Conservation (phyloP, 202 grass and related monocot genomes). For the Eragrostis tef region DNA sequence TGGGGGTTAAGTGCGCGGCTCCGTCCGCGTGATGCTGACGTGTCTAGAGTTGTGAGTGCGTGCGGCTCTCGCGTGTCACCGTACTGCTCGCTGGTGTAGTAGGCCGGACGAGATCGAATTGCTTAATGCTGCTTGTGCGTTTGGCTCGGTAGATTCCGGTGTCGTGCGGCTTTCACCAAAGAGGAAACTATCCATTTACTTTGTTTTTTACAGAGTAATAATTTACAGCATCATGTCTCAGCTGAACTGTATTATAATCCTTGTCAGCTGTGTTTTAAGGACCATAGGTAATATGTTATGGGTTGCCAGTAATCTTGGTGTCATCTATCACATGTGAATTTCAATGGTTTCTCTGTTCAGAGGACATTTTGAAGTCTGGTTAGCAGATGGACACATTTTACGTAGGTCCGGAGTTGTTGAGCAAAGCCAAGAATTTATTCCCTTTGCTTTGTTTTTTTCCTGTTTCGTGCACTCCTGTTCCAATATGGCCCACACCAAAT, state of each 20-base stretch:
- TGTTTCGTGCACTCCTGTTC: slow-evolving; percentile 34
- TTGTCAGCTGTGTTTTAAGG: not conserved
- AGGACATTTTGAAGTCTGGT: slow-evolving; percentile 13
- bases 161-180: slow-evolving; percentile 16
- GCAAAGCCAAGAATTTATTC: no score
- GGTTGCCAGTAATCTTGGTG: not conserved
- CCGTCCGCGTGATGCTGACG: slow-evolving; percentile 44
- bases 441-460: slow-evolving; percentile 45
- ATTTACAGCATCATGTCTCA: not conserved
- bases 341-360: not conserved
- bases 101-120: not conserved
- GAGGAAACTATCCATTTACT: slow-evolving; percentile 11
- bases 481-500: slow-evolving; percentile 44
- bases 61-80: slow-evolving; percentile 4
- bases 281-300: not conserved
- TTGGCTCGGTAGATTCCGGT: not conserved
- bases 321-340: not conserved
- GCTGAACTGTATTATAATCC: not conserved
- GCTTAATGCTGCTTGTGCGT: not conserved
- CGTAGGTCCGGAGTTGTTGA: slow-evolving; percentile 34
- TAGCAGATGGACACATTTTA: no score
- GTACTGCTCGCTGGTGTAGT: not conserved
- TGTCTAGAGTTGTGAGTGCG: slow-evolving; percentile 23
- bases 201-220: not conserved
- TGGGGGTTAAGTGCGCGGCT: slow-evolving; percentile 37